Base-by-base conservation (phyloP, 2,329 filamentous ascomycete genomes). In the Ascochyta pisi region DNA sequence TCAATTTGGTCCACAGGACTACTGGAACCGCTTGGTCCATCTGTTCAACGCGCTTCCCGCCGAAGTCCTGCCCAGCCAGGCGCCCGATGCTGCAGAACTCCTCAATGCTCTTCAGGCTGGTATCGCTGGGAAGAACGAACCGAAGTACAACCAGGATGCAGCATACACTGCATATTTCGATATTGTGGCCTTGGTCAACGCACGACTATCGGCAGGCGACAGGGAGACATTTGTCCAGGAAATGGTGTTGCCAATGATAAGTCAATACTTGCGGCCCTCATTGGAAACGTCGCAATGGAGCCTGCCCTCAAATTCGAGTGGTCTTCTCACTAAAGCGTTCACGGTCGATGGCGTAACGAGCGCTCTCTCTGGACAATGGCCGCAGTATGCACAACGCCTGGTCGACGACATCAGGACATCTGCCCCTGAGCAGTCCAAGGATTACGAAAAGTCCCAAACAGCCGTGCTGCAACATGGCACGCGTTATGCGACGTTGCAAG, bases 81-180 rank as follows among this genome's bases (percentile, higher is more conserved):
- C 77, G 3, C 81, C 87, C 3, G 83, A 84, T 23, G 83, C 86
- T 1, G 80, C 82, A 0, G 81, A 84, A 5, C 79, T 96, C 3
- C 75, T 95, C 5, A 81, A 82, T 9, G 86, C 90, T 4, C 80
- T 96, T 37, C 86, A 88, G 58, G 81, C 83, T 33, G 93, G 93
- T 0, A 83, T 97, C 7, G 83, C 83, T 1, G 85, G 83, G 50
- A 87, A 89, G 61, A 90, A 95, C 33, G 94, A 97, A 68, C 85
- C 87, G 1, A 84, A 86, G 12, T 80, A 82, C 34, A 90, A 92
- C 66, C 82, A 87, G 1, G 79, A 84, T 4, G 79, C 84, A 44
- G 91, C 90, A 7, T 97, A 92, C 87, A 84, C 82, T 26, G 84
- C 86, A 13, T 98, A 96, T 69, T 83, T 93, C 16, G 83, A 86